Conservation (phyloP, 192 early-diverging fungal genomes). For the Chytriomyces confervae region DNA sequence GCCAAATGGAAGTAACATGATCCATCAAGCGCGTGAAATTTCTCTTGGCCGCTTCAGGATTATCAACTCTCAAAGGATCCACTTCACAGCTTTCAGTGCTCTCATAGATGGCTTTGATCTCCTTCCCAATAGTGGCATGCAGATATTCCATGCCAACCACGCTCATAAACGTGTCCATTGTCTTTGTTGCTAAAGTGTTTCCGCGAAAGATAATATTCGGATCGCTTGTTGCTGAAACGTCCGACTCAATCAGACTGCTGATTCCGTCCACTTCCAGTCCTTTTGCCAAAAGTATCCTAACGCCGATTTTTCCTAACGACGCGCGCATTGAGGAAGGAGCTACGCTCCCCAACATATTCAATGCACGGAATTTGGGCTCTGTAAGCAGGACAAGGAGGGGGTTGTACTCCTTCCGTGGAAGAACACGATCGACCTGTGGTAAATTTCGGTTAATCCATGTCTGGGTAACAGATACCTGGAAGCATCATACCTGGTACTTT, state of each 20-base stretch:
- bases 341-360: constrained; percentile 43
- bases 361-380: constrained; percentile 45
- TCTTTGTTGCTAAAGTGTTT: constrained; percentile 63
- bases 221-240: constrained; percentile 23
- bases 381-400: constrained; percentile 47
- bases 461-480: background rate
- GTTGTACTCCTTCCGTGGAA: constrained; percentile 41
- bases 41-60: constrained; percentile 38
- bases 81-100: constrained; percentile 50
- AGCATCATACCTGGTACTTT: constrained; percentile 16
- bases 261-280: constrained; percentile 42
- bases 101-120: constrained; percentile 4
- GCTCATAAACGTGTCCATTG: constrained; percentile 66
- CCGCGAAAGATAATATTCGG: constrained; percentile 64
- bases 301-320: constrained; percentile 41
- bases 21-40: constrained; percentile 43
- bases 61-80: constrained; percentile 46
- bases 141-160: constrained; percentile 54
- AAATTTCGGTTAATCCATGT: background rate
- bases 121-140: constrained; percentile 41
- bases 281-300: constrained; percentile 45
- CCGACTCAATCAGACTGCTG: constrained; percentile 25
- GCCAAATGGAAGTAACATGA: constrained; percentile 48
- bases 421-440: constrained; percentile 36
- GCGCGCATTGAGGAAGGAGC: constrained; percentile 44